Base-by-base conservation (phyloP, 148 eudicot genomes). In the Spergularia bocconei region DNA sequence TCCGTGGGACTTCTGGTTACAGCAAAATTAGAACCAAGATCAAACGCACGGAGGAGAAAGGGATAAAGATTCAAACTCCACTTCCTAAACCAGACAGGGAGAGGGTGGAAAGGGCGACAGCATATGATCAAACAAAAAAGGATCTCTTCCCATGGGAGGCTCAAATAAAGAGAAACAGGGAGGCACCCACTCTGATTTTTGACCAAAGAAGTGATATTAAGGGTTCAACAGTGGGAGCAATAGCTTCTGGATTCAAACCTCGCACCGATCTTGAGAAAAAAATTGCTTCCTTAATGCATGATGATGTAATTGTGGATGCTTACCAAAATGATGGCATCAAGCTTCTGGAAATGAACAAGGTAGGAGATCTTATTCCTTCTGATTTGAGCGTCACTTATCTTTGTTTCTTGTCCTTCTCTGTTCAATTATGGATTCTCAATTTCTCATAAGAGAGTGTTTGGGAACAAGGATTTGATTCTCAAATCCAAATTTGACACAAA, bases 171-270 rank as follows among this genome's bases (percentile, higher is more conserved):
- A 87, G 83, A 84, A 91, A 92, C 54, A 86, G 99, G 78, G 98
- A 96, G 78, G 89, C 97, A 50, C 83, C 94, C 67, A 92, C 97
- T 15, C 66, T 89, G 55, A 87, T 70, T 80, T 91, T 96, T 89
- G 90, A 89, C 76, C 79, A 85, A 58, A 86, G 83, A 72, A 72
- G 23, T 61, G 82, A 86, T 67, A 16, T 83, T 59, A 93, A 88
- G 2, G 87, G 78, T 83, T 91, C 99, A 38, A 91, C 98, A 36
- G 89, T 96, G 20, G 97, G 98, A 47, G 90, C 94, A 71, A 96
- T 96, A 79, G 99, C 98, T 79, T 85, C 94, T 75, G 97, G 89
- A 63, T 96, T 92, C 85, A 84, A 89, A 84, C 98, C 99, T 51
- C 87, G 98, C 78, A 87, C 88, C 67, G 87, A 85, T 52, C 89